A percentile compares a stretch with the other conserved stretches of the same genome.
Evolutionary conservation across 2,329 filamentous ascomycete genomes (phyloP).

Genomic region (Epichloe glyceriae): DNA sequence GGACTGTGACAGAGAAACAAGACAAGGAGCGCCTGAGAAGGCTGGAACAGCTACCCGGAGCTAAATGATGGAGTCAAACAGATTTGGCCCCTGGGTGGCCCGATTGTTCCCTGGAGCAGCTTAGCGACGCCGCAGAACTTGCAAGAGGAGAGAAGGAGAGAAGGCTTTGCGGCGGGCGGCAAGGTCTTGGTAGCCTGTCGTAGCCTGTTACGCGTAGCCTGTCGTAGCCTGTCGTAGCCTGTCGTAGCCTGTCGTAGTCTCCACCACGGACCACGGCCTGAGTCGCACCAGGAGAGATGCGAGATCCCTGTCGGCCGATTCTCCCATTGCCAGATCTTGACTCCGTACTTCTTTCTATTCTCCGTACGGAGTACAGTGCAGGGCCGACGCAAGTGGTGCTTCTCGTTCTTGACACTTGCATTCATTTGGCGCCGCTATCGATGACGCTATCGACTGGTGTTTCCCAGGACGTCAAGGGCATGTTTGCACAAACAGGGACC

Average conservation of each 20-base stretch:
- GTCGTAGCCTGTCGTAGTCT: neutral
- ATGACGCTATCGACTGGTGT: too few relatives aligned
- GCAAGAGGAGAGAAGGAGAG: neutral
- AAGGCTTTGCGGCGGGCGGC: neutral
- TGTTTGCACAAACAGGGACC: too few relatives aligned
- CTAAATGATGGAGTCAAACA: slow-evolving; percentile 2
- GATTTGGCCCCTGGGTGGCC: neutral
- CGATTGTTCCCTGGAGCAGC: neutral
- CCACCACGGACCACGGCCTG: neutral
- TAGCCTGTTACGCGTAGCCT: neutral
- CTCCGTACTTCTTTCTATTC: neutral
- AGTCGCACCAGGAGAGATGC: neutral
- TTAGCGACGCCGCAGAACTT: neutral
- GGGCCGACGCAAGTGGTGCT: neutral
- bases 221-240: neutral
- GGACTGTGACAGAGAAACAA: neutral
- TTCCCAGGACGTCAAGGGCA: too few relatives aligned
- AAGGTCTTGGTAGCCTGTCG: neutral
- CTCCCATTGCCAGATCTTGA: neutral
- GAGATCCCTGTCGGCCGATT: neutral
- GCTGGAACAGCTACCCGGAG: neutral
- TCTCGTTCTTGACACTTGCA: too few relatives aligned
- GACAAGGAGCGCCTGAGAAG: neutral
- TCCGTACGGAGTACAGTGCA: neutral
- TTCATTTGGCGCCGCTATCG: too few relatives aligned